Percentiles rank a stretch among this genome's conserved stretches.
phyloP scores from a whole-genome alignment of 75 land plant species.

The Selaginella moellendorffii region DNA sequence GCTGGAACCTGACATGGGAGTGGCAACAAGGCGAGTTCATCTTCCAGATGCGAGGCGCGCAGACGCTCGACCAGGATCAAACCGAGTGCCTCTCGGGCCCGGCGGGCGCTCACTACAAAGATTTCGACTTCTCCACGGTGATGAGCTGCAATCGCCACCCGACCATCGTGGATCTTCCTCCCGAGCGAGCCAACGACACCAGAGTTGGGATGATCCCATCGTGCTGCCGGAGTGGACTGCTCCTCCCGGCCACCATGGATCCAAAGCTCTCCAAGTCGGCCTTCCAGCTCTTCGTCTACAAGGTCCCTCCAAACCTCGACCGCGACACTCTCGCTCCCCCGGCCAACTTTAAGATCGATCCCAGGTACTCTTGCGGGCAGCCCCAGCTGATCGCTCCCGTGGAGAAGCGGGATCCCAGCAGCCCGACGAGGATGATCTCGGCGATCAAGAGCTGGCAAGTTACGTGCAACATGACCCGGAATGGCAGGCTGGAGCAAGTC shows the following conservation, averaged over 20 bases:
- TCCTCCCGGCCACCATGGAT: conserved; percentile 51
- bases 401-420: conserved; percentile 52
- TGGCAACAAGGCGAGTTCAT: conserved; percentile 90
- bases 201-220: conserved; percentile 35
- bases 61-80: conserved; percentile 26
- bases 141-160: conserved; percentile 48
- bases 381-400: conserved; percentile 52
- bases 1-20: conserved; percentile 81
- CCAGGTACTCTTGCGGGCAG: conserved; percentile 33
- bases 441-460: conserved; percentile 80
- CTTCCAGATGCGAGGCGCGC: conserved; percentile 56
- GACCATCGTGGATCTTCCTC: conserved; percentile 56
- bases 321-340: background rate
- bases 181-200: conserved; percentile 36
- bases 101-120: conserved; percentile 26
- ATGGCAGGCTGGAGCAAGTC: conserved; percentile 20
- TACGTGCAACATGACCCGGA: conserved; percentile 53
- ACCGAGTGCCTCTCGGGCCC: conserved; percentile 50
- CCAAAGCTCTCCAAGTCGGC: conserved; percentile 41
- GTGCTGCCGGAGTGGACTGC: conserved; percentile 74
- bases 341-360: background rate
- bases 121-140: conserved; percentile 43
- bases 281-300: conserved; percentile 61
- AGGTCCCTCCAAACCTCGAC: conserved; percentile 42
- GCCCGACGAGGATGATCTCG: conserved; percentile 23